These are phyloP conservation scores for Globisporangium acanthophoron DNA, from an alignment of 352 stramenopile species.

Conservation along the genomic window DNA sequence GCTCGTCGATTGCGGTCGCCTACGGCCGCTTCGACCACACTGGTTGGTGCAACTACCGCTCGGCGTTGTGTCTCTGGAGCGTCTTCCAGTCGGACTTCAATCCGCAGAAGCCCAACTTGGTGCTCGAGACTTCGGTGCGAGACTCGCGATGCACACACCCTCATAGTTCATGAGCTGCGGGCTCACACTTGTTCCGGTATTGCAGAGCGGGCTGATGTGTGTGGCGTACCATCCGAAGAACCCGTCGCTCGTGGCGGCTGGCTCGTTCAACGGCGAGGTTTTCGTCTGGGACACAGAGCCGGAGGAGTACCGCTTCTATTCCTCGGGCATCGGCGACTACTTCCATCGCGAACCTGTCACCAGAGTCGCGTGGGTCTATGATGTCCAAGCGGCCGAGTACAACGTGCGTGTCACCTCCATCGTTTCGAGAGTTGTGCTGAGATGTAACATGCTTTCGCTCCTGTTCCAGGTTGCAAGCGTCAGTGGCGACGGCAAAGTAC, in stretches of 20 bases:
- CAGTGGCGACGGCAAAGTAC: conserved; percentile 78
- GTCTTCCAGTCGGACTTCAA: conserved; percentile 81
- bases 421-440: neutral
- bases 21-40: conserved; percentile 84
- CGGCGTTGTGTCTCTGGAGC: conserved; percentile 81
- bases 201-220: conserved; percentile 84
- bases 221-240: conserved; percentile 82
- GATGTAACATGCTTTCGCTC: neutral
- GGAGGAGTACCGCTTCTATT: conserved; percentile 59
- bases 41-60: conserved; percentile 86
- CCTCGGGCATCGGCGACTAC: conserved; percentile 84
- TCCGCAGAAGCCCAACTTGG: conserved; percentile 44
- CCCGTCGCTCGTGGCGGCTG: conserved; percentile 73
- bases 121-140: conserved; percentile 72
- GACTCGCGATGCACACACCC: neutral
- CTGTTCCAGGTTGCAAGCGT: conserved; percentile 53
- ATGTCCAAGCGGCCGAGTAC: conserved; percentile 65
- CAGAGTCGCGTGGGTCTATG: conserved; percentile 78
- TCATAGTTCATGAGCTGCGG: neutral
- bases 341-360: conserved; percentile 86
- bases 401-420: conserved; percentile 26
- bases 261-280: conserved; percentile 86
- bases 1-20: conserved; percentile 71
- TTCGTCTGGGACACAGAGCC: conserved; percentile 73
- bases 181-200: neutral